These are phyloP conservation scores for Colletotrichum limetticola DNA, from an alignment of 2,329 filamentous ascomycete species.

Conservation along the genomic window DNA sequence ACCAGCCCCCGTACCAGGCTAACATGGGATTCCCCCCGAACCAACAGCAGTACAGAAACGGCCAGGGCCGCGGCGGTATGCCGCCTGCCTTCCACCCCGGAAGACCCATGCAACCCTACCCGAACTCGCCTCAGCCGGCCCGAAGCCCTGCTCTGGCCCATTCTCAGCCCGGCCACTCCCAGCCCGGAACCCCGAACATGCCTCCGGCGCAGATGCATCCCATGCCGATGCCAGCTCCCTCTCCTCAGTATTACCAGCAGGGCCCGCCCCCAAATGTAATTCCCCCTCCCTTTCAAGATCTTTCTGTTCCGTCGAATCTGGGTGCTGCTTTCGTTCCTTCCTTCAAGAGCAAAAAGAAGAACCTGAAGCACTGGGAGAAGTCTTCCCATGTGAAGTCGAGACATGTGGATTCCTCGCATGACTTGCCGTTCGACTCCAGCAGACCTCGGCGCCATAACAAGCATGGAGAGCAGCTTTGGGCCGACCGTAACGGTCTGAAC, in stretches of 20 bases:
- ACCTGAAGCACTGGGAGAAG: conserved; percentile 50
- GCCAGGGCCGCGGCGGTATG: conserved; percentile 62
- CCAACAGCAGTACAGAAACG: conserved; percentile 52
- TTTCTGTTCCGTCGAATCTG: conserved; percentile 39
- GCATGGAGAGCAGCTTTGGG: conserved; percentile 53
- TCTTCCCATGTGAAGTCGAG: conserved; percentile 50
- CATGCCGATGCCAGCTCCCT: conserved; percentile 71
- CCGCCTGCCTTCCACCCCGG: conserved; percentile 56
- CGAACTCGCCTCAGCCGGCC: conserved; percentile 74
- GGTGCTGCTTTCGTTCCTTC: conserved; percentile 33
- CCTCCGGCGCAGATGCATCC: conserved; percentile 64
- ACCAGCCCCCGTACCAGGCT: conserved; percentile 54
- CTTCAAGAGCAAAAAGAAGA: conserved; percentile 58
- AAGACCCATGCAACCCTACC: conserved; percentile 54
- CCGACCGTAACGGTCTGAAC: conserved; percentile 23
- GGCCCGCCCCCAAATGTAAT: conserved; percentile 61
- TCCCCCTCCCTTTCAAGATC: conserved; percentile 52
- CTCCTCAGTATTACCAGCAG: conserved; percentile 69
- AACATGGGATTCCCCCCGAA: conserved; percentile 56
- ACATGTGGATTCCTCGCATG: conserved; percentile 50
- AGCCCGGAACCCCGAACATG: conserved; percentile 78
- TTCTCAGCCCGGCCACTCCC: conserved; percentile 72
- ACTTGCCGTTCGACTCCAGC: conserved; percentile 42
- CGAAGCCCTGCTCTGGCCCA: conserved; percentile 74
- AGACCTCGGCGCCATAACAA: conserved; percentile 56